Evolutionary conservation across 164 flowering plant species (phyloP), one percentile per base, ranked within the genome.

Genomic region (Liriodendron chinense): DNA sequence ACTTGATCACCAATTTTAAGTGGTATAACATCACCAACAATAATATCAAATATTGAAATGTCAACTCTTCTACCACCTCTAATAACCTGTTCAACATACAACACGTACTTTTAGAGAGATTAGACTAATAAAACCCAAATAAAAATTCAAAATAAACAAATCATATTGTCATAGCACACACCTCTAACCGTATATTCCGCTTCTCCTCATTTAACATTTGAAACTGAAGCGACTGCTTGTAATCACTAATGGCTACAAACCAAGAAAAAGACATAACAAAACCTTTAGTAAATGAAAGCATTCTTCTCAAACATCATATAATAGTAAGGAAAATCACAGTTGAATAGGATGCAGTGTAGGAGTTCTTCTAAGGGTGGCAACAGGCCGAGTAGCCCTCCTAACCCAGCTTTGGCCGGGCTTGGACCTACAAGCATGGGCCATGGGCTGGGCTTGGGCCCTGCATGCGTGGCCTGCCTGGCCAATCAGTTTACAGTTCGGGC

Each of bases 1-100:
- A 90, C 97, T 91, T 94, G 99, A 76, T 94, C 93, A 62, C 98
- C 99, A 76, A 94, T 94, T 78, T 94, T 92, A 53, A 96, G 91
- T 56, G 97, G 93, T 21, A 96, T 57, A 76, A 94, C 89, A 86
- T 96, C 99, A 50, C 99, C 98, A 76, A 94, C 97, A 80, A 94
- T 98, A 69, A 96, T 63, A 68, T 96, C 98, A 83, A 89, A 96
- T 79, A 94, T 92, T 68, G 98, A 96, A 59, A 90, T 77, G 65
- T 86, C 85, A 70, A 86, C 77, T 80, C 97, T 85, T 81, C 92
- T 85, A 23, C 98, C 98, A 70, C 90, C 93, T 85, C 98, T 87
- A 20, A 89, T 74, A 24, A 90, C 96, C 98, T 94, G 75, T 59
- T 57, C 57, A 65, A 2, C 62, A 75, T 43, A 28, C 14, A 25